A percentile compares a stretch with the other conserved stretches of the same genome.
These are phyloP conservation scores for Parsonsia alboflavescens DNA, from an alignment of 257 asterid genomes.

Conservation along the genomic window DNA sequence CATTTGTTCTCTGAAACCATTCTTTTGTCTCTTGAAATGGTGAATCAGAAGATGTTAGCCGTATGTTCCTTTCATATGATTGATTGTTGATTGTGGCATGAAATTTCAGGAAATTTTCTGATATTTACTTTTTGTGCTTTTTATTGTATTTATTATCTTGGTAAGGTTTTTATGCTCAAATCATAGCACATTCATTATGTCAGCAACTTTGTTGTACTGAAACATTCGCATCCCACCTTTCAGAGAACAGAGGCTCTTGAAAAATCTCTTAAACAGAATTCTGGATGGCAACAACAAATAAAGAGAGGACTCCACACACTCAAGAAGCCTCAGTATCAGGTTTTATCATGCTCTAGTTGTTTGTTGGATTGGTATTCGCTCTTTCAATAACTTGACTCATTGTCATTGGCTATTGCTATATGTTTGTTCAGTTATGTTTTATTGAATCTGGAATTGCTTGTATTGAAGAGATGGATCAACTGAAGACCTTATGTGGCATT, in stretches of 20 bases:
- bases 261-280: constrained; percentile 32
- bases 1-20: neutral
- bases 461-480: constrained; percentile 61
- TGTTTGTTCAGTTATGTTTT: constrained; percentile 56
- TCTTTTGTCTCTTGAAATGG: neutral
- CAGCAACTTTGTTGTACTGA: neutral
- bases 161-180: neutral
- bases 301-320: constrained; percentile 88
- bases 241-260: constrained; percentile 57
- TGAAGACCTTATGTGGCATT: constrained; percentile 56
- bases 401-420: neutral
- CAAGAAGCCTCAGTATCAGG: constrained; percentile 75
- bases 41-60: neutral
- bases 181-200: neutral
- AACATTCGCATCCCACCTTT: constrained; percentile 14
- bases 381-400: neutral
- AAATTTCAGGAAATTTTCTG: constrained; percentile 1
- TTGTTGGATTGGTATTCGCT: neutral
- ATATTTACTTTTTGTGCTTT: neutral
- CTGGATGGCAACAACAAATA: constrained; percentile 74
- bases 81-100: neutral
- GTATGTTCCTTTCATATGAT: neutral
- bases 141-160: neutral
- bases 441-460: constrained; percentile 71
- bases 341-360: constrained; percentile 20